Evolutionary conservation across 345 rosid genomes (phyloP).

Genomic region (Sisymbrium altissimum): DNA sequence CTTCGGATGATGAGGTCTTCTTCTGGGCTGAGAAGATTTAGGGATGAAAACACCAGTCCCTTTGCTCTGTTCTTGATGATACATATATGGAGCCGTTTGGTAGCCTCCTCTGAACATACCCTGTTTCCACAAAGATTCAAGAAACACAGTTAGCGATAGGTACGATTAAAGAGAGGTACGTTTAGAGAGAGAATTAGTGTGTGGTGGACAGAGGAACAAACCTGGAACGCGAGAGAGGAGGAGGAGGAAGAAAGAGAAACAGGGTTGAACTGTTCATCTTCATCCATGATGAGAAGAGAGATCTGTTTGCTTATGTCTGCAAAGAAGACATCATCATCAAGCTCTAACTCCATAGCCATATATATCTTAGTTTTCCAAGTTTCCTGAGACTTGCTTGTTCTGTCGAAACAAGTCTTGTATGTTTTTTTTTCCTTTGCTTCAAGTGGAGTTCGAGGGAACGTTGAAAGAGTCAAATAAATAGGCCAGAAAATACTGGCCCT

Average conservation of each 20-base stretch:
- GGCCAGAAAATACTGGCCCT: constrained; percentile 4
- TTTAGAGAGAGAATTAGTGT: not conserved
- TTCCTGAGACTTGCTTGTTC: constrained; percentile 3
- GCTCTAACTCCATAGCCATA: constrained; percentile 70
- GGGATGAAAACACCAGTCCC: constrained; percentile 96
- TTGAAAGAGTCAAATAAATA: constrained; percentile 38
- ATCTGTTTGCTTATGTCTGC: constrained; percentile 92
- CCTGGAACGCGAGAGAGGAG: constrained; percentile 67
- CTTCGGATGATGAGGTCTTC: constrained; percentile 43
- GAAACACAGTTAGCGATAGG: constrained; percentile 3
- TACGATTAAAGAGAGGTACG: not conserved
- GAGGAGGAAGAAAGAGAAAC: constrained; percentile 35
- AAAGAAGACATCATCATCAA: constrained; percentile 86
- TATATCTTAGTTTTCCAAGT: not conserved
- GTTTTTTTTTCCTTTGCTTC: not conserved
- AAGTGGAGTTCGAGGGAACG: constrained; percentile 33
- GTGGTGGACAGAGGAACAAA: constrained; percentile 16
- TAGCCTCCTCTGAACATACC: constrained; percentile 41
- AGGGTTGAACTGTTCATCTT: constrained; percentile 53
- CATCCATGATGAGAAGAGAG: constrained; percentile 93
- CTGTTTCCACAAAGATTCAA: constrained; percentile 36
- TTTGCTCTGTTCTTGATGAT: constrained; percentile 67
- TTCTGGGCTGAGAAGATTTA: constrained; percentile 58
- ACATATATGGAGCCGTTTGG: constrained; percentile 42
- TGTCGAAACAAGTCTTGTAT: constrained; percentile 10